A percentile compares a stretch with the other conserved stretches of the same genome.
Conservation (phyloP, 495 filamentous ascomycete species). For the Aspergillus haitiensis region DNA sequence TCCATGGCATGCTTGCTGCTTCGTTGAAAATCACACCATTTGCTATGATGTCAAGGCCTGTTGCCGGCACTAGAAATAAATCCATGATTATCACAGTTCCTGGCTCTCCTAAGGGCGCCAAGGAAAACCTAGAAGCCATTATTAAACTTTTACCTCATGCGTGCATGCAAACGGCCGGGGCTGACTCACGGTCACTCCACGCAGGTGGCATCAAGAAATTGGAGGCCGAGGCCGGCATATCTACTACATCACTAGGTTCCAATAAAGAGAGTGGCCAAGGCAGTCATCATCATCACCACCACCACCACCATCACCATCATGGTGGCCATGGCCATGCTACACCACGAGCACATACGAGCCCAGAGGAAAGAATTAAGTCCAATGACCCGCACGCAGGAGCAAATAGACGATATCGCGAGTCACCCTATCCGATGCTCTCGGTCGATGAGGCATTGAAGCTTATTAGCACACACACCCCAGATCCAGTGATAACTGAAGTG, state of each 20-base stretch:
- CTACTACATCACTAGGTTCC: constrained; percentile 13
- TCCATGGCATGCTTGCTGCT: constrained; percentile 92
- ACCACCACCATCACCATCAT: constrained; percentile 52
- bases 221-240: constrained; percentile 77
- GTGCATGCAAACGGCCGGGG: constrained; percentile 82
- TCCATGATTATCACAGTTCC: constrained; percentile 88
- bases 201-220: constrained; percentile 77
- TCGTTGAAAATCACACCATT: constrained; percentile 89
- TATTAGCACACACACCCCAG: constrained; percentile 68
- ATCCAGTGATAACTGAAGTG: constrained; percentile 51
- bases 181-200: constrained; percentile 78
- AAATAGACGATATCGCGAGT: constrained; percentile 71
- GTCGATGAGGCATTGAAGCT: constrained; percentile 77
- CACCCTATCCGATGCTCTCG: constrained; percentile 89
- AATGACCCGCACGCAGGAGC: constrained; percentile 84
- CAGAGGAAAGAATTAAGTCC: constrained; percentile 60
- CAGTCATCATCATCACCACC: constrained; percentile 35
- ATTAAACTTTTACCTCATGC: constrained; percentile 90
- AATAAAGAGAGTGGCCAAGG: constrained; percentile 14
- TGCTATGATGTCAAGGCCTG: constrained; percentile 95
- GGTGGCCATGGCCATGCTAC: constrained; percentile 65
- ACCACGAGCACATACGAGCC: constrained; percentile 70
- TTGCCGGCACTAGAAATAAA: constrained; percentile 83
- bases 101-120: constrained; percentile 94
- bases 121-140: constrained; percentile 90